Percentiles rank a stretch among this genome's conserved stretches.
phyloP scores from a whole-genome alignment of 176 grass and related monocot species.

The Oryza australiensis region DNA sequence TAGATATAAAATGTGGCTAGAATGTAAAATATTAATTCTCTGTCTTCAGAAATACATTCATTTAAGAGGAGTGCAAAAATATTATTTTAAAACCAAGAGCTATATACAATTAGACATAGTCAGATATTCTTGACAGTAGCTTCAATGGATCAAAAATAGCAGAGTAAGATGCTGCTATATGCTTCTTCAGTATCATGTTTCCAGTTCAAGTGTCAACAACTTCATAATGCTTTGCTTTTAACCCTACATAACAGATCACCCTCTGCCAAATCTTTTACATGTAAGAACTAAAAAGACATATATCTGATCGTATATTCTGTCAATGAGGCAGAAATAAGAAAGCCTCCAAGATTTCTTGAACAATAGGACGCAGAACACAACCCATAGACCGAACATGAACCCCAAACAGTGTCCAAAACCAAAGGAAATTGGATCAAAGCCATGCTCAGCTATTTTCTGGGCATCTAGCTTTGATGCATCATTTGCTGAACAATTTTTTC shows the following conservation, averaged over 20 bases:
- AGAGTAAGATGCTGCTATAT: neutral
- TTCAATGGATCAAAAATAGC: neutral
- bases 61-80: neutral
- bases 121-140: neutral
- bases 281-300: constrained; percentile 3
- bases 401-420: constrained; percentile 22
- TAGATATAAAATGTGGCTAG: neutral
- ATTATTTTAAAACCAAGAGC: neutral
- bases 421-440: neutral
- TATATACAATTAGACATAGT: neutral
- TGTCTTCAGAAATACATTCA: neutral
- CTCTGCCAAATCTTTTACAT: neutral
- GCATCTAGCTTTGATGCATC: neutral
- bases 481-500: constrained; percentile 1
- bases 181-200: neutral
- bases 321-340: constrained; percentile 11
- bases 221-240: no score
- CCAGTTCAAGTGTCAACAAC: no score
- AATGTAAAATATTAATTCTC: no score
- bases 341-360: constrained; percentile 38
- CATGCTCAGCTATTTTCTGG: no score
- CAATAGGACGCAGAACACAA: constrained; percentile 10
- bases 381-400: constrained; percentile 29
- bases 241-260: neutral
- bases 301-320: neutral